Evolutionary conservation across 83 land plant species (phyloP), one percentile per base, ranked within the genome.

Genomic region (Diphasiastrum complanatum): DNA sequence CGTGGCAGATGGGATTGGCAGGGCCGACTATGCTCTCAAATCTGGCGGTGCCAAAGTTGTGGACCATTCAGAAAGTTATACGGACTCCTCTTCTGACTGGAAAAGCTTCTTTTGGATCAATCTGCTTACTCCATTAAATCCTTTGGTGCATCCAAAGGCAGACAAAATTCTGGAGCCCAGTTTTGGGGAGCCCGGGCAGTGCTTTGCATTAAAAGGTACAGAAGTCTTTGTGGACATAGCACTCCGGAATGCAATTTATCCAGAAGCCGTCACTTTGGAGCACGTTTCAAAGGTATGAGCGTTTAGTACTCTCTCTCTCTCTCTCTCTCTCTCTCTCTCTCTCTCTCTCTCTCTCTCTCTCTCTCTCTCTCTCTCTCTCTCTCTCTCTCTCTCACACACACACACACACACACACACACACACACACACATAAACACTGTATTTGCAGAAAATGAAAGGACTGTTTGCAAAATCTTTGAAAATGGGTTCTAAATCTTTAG

Each of bases 121-220:
- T 30, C 18, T 61, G 66, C 27, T 45, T 31, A 43, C 57, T 19
- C 50, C 47, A 27, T 59, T 55, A 20, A 45, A 54, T 12, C 40
- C 58, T 37, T 64, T 38, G 19, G 70, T 72, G 74, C 85, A 80
- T 74, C 45, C 69, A 31, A 41, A 64, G 41, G 85, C 99, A 0
- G 46, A 73, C 4, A 87, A 81, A 52, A 71, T 95, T 67, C 45
- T 95, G 63, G 83, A 79, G 40, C 99, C 99, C 5, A 95, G 99
- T 49, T 95, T 86, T 72, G 99, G 99, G 28, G 84, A 95, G 70
- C 99, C 99, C 40, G 99, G 99, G 4, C 79, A 84, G 66, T 95
- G 99, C 64, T 73, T 95, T 33, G 77, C 95, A 5, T 62, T 95
- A 33, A 83, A 81, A 53, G 95, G 99, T 4, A 79, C 75, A 52